phyloP scores from a whole-genome alignment of 1,139 yeast genomes.

The Arxiozyma bovina region DNA sequence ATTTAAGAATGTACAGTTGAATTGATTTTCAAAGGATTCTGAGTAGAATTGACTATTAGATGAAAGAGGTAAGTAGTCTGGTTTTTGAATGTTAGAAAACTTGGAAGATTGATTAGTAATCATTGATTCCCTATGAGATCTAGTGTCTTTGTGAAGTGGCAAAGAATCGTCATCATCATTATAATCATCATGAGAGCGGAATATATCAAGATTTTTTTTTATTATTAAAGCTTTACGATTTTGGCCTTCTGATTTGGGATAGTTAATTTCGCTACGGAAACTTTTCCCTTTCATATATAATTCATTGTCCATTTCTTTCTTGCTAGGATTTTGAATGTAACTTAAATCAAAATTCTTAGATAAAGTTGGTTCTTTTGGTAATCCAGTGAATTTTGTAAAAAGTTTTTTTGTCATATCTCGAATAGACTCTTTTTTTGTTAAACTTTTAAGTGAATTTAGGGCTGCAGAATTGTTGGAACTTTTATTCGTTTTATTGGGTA shows the following conservation, averaged over 20 bases:
- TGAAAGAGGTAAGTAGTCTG: neutral
- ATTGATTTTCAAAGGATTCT: constrained; percentile 2
- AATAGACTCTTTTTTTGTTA: constrained; percentile 17
- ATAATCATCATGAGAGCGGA: neutral
- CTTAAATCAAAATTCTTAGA: neutral
- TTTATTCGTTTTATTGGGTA: neutral
- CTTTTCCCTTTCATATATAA: neutral
- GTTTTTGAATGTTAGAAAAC: constrained; percentile 1
- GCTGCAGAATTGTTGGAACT: constrained; percentile 18
- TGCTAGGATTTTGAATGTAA: neutral
- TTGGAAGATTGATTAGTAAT: constrained; percentile 6
- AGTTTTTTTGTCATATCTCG: constrained; percentile 20
- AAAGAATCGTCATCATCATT: neutral
- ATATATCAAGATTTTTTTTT: constrained; percentile 5
- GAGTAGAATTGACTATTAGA: neutral
- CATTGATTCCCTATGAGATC: constrained; percentile 5
- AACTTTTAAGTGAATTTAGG: constrained; percentile 23
- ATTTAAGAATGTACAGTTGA: constrained; percentile 48
- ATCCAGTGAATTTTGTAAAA: constrained; percentile 14
- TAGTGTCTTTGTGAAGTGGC: neutral
- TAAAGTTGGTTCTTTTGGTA: neutral
- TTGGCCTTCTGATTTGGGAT: neutral
- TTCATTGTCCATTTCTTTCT: neutral
- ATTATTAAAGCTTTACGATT: neutral
- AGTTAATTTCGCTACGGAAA: neutral